Conservation (phyloP, 202 grass and related monocot species). For the Setaria italica region DNA sequence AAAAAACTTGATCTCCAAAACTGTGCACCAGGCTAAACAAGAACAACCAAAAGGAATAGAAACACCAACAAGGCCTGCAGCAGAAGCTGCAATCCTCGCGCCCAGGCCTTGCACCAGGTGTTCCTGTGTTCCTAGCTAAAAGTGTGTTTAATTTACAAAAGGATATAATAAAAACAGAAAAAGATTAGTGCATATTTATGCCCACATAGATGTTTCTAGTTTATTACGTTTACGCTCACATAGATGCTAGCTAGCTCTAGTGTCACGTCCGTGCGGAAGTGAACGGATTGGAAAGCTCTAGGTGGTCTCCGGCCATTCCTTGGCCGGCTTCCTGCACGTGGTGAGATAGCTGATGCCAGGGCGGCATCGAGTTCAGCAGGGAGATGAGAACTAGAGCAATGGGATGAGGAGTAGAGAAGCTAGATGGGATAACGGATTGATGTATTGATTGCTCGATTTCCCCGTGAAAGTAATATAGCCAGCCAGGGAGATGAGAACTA, state of each 20-base stretch:
- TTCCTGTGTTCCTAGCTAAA: conserved; percentile 17
- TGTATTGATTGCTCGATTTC: not conserved
- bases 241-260: conserved; percentile 19
- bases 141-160: not conserved
- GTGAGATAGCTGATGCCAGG: not conserved
- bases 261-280: not conserved
- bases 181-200: not conserved
- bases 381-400: not conserved
- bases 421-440: not conserved
- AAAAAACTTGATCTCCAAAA: not conserved
- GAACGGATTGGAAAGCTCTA: not conserved
- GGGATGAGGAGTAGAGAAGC: not conserved
- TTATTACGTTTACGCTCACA: conserved; percentile 2
- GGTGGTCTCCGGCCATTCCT: not conserved
- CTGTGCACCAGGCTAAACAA: not conserved
- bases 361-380: not conserved
- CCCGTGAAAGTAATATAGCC: not conserved
- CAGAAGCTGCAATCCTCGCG: not conserved
- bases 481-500: not conserved
- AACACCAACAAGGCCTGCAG: not conserved
- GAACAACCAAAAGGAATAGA: not conserved
- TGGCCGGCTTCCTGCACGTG: not conserved
- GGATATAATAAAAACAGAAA: not conserved
- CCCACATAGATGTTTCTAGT: conserved; percentile 30
- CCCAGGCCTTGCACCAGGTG: not conserved